These are phyloP conservation scores for Microdochium nivale DNA, from an alignment of 2,329 filamentous ascomycete genomes.

Conservation along the genomic window DNA sequence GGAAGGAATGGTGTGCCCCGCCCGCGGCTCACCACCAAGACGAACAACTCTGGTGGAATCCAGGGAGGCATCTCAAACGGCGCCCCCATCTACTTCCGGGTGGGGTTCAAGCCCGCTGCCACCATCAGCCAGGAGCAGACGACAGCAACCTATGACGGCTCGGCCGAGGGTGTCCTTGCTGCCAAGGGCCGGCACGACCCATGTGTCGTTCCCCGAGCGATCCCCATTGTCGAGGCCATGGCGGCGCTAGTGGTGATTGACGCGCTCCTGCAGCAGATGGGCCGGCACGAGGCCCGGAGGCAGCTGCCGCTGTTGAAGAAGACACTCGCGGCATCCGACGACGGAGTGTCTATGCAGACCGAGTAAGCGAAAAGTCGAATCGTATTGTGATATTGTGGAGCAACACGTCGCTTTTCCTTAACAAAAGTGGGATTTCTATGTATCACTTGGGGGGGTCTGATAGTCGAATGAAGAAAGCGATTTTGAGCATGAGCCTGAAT, in stretches of 20 bases:
- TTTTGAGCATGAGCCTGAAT: no score
- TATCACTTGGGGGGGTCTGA: no score
- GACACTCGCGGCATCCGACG: slow-evolving; percentile 18
- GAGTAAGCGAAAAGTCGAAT: neutral
- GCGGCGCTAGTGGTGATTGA: slow-evolving; percentile 82
- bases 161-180: slow-evolving; percentile 63
- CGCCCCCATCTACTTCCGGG: slow-evolving; percentile 85
- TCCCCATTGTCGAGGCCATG: slow-evolving; percentile 90
- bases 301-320: slow-evolving; percentile 31
- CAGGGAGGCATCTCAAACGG: slow-evolving; percentile 95
- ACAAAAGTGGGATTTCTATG: no score
- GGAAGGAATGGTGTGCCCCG: slow-evolving; percentile 34
- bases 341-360: slow-evolving; percentile 16
- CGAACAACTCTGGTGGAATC: slow-evolving; percentile 91
- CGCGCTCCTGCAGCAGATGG: slow-evolving; percentile 74
- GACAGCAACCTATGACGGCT: slow-evolving; percentile 71
- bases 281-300: slow-evolving; percentile 37
- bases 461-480: no score
- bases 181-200: slow-evolving; percentile 94
- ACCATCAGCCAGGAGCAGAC: slow-evolving; percentile 86
- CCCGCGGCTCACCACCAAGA: slow-evolving; percentile 71
- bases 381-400: neutral
- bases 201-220: slow-evolving; percentile 80
- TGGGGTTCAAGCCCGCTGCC: slow-evolving; percentile 90
- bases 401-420: no score